Conservation (phyloP, 202 grass and related monocot species). For the Sporobolus alterniflorus region DNA sequence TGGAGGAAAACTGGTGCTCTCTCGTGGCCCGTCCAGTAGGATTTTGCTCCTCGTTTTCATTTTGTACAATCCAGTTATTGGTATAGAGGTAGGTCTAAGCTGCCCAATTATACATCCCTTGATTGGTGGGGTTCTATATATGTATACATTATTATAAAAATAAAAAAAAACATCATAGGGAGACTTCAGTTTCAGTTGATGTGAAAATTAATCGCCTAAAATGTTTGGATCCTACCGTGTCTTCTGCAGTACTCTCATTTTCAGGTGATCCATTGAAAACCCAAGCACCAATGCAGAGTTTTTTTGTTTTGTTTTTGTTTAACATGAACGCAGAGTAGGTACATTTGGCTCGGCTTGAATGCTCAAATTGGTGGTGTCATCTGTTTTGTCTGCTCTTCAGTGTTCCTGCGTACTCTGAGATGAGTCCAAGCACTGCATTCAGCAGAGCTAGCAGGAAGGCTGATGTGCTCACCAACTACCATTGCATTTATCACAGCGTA, state of each 20-base stretch:
- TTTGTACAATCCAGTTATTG: constrained; percentile 23
- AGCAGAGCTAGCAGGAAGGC: constrained; percentile 2
- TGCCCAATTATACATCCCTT: constrained; percentile 37
- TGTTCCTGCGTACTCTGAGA: not conserved
- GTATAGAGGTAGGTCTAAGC: constrained; percentile 35
- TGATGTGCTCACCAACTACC: constrained; percentile 25
- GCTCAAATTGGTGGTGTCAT: not conserved
- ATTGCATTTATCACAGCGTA: not conserved
- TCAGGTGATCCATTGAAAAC: too few relatives aligned
- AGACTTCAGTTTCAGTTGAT: not conserved
- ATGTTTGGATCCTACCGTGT: constrained; percentile 2
- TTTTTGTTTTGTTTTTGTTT: not conserved
- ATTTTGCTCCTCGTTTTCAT: constrained; percentile 32
- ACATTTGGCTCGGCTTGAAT: not conserved
- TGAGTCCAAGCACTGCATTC: constrained; percentile 13
- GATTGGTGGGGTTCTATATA: constrained; percentile 23
- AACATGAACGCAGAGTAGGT: not conserved
- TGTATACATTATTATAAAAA: not conserved
- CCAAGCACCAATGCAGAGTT: not conserved
- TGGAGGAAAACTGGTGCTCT: constrained; percentile 16
- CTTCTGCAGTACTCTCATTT: not conserved
- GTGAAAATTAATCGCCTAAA: not conserved
- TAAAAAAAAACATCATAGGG: not conserved
- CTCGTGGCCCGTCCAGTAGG: constrained; percentile 10
- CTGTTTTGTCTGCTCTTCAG: not conserved